These are phyloP conservation scores for Suhomyces prunicola DNA, from an alignment of 805 yeast genomes.

Conservation along the genomic window DNA sequence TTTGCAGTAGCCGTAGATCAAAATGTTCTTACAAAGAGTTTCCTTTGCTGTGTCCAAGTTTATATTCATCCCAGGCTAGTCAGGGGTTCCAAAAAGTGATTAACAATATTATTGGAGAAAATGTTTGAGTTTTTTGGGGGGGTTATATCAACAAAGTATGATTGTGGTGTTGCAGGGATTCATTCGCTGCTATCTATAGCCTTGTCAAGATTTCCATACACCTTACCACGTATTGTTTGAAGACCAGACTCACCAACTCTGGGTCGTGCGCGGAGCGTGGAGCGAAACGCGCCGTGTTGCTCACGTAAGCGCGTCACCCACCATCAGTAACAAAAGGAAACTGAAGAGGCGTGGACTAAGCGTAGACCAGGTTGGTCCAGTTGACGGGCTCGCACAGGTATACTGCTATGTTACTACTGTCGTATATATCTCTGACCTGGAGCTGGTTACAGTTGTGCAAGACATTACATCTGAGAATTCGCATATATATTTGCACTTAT, in stretches of 20 bases:
- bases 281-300: not conserved
- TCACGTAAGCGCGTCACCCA: not conserved
- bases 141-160: not conserved
- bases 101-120: not conserved
- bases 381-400: too few species aligned
- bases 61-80: constrained; percentile 22
- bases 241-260: not conserved
- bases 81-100: not conserved
- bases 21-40: constrained; percentile 78
- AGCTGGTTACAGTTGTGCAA: too few species aligned
- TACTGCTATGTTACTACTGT: too few species aligned
- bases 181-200: not conserved
- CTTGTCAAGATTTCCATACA: not conserved
- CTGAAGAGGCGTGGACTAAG: not conserved
- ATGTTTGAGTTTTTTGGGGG: not conserved
- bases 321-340: not conserved
- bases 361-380: too few species aligned
- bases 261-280: not conserved
- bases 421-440: too few species aligned
- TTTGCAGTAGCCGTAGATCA: constrained; percentile 85
- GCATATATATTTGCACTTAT: too few species aligned
- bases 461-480: too few species aligned
- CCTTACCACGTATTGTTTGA: not conserved
- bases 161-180: not conserved
- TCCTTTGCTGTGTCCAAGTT: constrained; percentile 62